Conservation (phyloP, 1,139 yeast genomes). For the Taphrina wiesneri region DNA sequence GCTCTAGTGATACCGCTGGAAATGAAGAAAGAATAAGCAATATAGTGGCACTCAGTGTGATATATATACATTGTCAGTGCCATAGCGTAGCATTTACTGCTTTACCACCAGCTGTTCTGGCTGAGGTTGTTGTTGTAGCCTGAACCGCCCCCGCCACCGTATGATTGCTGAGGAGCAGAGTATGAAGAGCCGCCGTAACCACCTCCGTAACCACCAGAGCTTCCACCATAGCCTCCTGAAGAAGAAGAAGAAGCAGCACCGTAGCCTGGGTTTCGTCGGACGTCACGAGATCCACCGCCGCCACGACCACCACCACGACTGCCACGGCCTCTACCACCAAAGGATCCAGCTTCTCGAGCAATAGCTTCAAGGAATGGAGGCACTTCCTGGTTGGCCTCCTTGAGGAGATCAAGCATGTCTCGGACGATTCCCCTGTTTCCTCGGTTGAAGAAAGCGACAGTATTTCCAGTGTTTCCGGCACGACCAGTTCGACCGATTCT, state of each 20-base stretch:
- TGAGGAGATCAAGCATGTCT: constrained; percentile 80
- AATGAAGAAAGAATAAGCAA: neutral
- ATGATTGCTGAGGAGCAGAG: constrained; percentile 44
- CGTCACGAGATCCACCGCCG: constrained; percentile 41
- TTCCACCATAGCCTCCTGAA: constrained; percentile 38
- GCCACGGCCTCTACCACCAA: constrained; percentile 60
- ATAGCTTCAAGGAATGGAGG: constrained; percentile 82
- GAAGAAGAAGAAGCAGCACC: constrained; percentile 40
- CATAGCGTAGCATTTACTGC: neutral
- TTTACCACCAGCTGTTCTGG: constrained; percentile 46
- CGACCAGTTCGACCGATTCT: constrained; percentile 99
- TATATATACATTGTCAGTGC: constrained; percentile 1
- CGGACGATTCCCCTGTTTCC: constrained; percentile 86
- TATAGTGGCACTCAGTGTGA: neutral
- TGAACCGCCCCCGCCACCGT: constrained; percentile 44
- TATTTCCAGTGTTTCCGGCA: constrained; percentile 98
- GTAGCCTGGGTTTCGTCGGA: constrained; percentile 52
- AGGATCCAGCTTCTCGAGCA: constrained; percentile 72
- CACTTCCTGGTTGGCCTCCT: constrained; percentile 96
- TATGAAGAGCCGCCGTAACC: constrained; percentile 38
- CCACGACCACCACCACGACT: constrained; percentile 49
- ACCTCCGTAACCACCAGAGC: constrained; percentile 41
- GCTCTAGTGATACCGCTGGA: constrained; percentile 5
- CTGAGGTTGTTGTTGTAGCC: constrained; percentile 39
- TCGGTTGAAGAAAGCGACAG: constrained; percentile 97